Base-by-base conservation (phyloP, 345 rosid genomes). In the Brassica rapa region DNA sequence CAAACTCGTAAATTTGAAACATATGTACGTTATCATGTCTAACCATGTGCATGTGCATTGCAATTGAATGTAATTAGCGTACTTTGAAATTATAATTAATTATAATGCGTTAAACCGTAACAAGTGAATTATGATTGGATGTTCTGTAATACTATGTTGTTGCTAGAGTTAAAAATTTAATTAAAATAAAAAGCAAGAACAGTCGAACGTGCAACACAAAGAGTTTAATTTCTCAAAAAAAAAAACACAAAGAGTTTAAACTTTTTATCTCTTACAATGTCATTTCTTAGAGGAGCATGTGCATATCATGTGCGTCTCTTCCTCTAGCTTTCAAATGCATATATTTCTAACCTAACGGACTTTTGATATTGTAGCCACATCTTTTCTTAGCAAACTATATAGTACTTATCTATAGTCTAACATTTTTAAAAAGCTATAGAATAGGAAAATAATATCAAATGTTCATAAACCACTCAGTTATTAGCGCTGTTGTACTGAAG, bases 251-350 rank as follows among this genome's bases (percentile, higher is more conserved):
- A 51, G 35, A 66, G 39, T 39, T 71, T 39, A 33, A 25, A 39
- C 74, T 64, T 79, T 75, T 63, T 80, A 62, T 37, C 59, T 70
- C 63, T 60, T 46, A 41, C 35, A 41, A 63, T 37, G 24, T 4
- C 33, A 62, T 35, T 37, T 82, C 66, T 21, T 23, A 32, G 63
- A 64, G 76, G 83, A 72, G 80, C 89, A 79, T 78, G 76, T 76
- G 84, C 82, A 77, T 39, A 71, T 33, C 37, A 35, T 77, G 85
- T 73, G 72, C 75, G 74, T 60, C 27, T 72, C 71, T 71, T 39
- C 59, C 60, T 60, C 72, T 41, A 64, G 30, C 53, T 59, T 72
- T 78, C 9, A 39, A 39, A 57, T 57, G 39, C 68, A 62, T 16
- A 16, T 43, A 21, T 56, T 56, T 71, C 5, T 55, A 65, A 39